Percentiles rank a stretch among this genome's conserved stretches.
These are phyloP conservation scores for Boletellus ananas DNA, from an alignment of 768 basidiomycete species.

Conservation along the genomic window DNA sequence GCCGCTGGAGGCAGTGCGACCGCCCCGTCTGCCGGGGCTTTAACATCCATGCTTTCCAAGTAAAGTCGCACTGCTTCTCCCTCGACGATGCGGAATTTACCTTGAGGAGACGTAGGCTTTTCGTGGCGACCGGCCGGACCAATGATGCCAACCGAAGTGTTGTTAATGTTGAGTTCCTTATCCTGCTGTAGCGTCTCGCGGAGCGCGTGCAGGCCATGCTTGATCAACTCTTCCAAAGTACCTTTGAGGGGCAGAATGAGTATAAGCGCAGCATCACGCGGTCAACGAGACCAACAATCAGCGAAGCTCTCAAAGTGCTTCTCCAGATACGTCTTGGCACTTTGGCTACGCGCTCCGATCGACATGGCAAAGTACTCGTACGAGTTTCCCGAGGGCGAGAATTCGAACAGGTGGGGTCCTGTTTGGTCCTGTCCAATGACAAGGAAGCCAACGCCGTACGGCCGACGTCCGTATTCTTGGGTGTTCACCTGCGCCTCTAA, in stretches of 20 bases:
- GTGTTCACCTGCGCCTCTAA: conserved; percentile 98
- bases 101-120: conserved; percentile 45
- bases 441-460: conserved; percentile 98
- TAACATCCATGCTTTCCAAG: conserved; percentile 73
- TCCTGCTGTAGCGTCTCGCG: conserved; percentile 98
- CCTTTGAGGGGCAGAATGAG: conserved; percentile 40
- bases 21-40: conserved; percentile 46
- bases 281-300: conserved; percentile 55
- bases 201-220: conserved; percentile 91
- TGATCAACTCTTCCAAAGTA: conserved; percentile 81
- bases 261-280: neutral
- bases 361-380: conserved; percentile 99
- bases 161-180: conserved; percentile 89
- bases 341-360: conserved; percentile 96
- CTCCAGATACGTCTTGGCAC: conserved; percentile 97
- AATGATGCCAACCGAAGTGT: conserved; percentile 93
- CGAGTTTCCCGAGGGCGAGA: conserved; percentile 94
- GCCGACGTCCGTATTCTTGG: conserved; percentile 94
- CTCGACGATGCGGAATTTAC: conserved; percentile 84
- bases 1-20: conserved; percentile 37
- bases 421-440: conserved; percentile 94
- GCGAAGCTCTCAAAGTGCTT: conserved; percentile 86
- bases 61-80: conserved; percentile 73
- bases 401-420: conserved; percentile 98
- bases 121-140: conserved; percentile 67